Base-by-base conservation (phyloP, 805 yeast genomes). In the Maudiozyma saulgeensis region DNA sequence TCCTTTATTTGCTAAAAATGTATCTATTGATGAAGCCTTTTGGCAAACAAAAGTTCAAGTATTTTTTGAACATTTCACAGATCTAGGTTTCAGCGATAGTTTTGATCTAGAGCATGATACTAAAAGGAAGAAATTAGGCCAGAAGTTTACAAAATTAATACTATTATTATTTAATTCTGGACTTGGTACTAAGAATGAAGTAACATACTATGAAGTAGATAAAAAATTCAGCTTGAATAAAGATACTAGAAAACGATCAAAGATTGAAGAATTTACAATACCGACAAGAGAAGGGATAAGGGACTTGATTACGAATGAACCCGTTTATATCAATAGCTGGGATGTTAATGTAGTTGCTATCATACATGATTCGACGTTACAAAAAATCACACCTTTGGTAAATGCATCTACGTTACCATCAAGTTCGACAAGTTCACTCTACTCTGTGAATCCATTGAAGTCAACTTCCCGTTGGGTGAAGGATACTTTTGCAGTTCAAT, bases 31-130 rank as follows among this genome's bases (percentile, higher is more conserved):
- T 42, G 75, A 76, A 41, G 79, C 79, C 46, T 87, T 91, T 59
- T 91, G 97, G 96, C 78, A 79, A 46, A 73, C 70, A 43, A 82
- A 83, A 44, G 81, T 89, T 0, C 96, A 90, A 66, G 81, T 82
- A 25, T 87, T 90, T 59, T 78, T 84, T 59, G 95, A 89, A 61
- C 77, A 82, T 49, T 82, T 93, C 68, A 83, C 86, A 64, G 68
- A 74, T 19, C 80, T 87, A 62, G 78, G 80, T 41, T 79, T 91
- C 45, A 81, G 89, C 53, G 77, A 81, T 50, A 77, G 90, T 25
- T 78, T 78, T 41, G 96, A 87, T 56, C 71, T 96, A 32, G 83
- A 81, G 15, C 87, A 84, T 52, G 69, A 78, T n/a, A 79, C 88
- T 2, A 83, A 93, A 59, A 72, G 88, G 31, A 76, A 78, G 57